Conservation (phyloP, 345 rosid species). For the Durio zibethinus region DNA sequence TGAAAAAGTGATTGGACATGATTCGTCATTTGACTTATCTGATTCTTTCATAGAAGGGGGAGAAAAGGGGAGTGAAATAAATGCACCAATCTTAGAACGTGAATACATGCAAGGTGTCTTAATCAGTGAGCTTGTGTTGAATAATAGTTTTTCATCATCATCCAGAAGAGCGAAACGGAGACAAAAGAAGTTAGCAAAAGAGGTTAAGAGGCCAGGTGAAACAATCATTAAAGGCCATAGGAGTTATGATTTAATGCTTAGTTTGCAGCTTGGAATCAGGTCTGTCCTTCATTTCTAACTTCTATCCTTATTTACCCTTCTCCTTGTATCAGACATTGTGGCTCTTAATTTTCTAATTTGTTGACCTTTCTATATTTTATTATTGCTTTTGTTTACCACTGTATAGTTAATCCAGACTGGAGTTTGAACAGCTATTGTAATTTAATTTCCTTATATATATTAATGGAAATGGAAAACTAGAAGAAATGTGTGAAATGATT, state of each 20-base stretch:
- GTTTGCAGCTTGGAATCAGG: slow-evolving; percentile 97
- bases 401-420: background rate
- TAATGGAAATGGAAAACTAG: background rate
- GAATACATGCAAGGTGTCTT: slow-evolving; percentile 98
- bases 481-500: background rate
- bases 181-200: slow-evolving; percentile 67
- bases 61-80: slow-evolving; percentile 36
- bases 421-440: background rate
- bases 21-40: slow-evolving; percentile 50
- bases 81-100: slow-evolving; percentile 71
- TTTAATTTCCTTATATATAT: background rate
- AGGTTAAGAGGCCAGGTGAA: slow-evolving; percentile 91
- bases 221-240: slow-evolving; percentile 92
- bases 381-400: background rate
- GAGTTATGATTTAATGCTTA: slow-evolving; percentile 96
- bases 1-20: slow-evolving; percentile 91
- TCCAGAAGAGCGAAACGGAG: slow-evolving; percentile 76
- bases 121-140: slow-evolving; percentile 81
- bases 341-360: slow-evolving; percentile 6
- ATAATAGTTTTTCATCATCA: slow-evolving; percentile 54
- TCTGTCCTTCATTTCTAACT: slow-evolving; percentile 15
- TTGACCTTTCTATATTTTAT: slow-evolving; percentile 1
- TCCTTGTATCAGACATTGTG: background rate
- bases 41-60: slow-evolving; percentile 41
- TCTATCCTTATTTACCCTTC: background rate